Base-by-base conservation (phyloP, 352 stramenopile genomes). In the Sclerospora graminicola region DNA sequence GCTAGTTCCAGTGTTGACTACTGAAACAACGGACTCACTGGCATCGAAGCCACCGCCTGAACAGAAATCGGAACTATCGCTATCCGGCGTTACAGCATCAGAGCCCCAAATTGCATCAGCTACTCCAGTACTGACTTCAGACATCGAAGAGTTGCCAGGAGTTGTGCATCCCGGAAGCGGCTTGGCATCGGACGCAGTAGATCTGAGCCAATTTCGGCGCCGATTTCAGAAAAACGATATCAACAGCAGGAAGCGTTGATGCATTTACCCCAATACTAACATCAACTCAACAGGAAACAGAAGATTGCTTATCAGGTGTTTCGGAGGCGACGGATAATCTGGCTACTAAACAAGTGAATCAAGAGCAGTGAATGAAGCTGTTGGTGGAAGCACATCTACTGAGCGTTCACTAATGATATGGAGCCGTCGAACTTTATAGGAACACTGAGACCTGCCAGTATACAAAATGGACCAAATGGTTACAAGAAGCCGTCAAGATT, bases 371-470 rank as follows among this genome's bases (percentile, higher is more conserved):
- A 43, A 30, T 6, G 44, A 44, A 45, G 18, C 8, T 5, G 15
- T 29, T 0, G 51, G 34, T 6, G 45, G 28, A 41, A 55, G 11
- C 36, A 40, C 19, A 14, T 7, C 40, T 45, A 41, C 29, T 8
- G 43, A 60, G 38, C 24, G 5, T 60, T 60, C 29, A 45, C 28
- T 9, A 47, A 46, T 45, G 34, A 51, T 5, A 0, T 47, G 18
- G 52, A 51, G 13, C 38, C 51, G 11, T 48, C 46, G 18, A 46
- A 56, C 29, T 47, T 56, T 23, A 7, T 60, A 31, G 52, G 28
- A 51, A 56, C 40, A 6, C 24, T 60, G 19, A 60, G 55, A 18
- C 52, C 45, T 32, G 52, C 46, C 27, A 37, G 18, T 9, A 56
- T 55, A 11, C 40, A 33, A 15, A 40, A 50, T 21, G 30, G 21